Evolutionary conservation across 2,329 filamentous ascomycete genomes (phyloP), one percentile per base, ranked within the genome.

Genomic region (Fusarium nelsonii): DNA sequence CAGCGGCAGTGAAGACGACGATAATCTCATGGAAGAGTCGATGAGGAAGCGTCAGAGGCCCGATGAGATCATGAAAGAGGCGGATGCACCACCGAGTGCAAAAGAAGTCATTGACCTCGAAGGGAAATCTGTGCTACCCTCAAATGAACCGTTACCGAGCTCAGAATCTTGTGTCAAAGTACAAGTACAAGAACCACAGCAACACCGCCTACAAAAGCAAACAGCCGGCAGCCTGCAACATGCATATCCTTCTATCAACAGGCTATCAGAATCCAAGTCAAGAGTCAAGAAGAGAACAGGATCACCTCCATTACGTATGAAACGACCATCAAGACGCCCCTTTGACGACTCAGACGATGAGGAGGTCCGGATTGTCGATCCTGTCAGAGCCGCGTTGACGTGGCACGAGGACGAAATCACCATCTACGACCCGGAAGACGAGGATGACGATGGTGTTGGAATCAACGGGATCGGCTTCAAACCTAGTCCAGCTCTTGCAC

Each of bases 401-500:
- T 91, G 89, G 89, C 88, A 88, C 71, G 87, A 90, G 68, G 85
- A 90, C 69, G 89, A 91, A 74, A 91, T 91, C 63, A 91, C 89
- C 3, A 82, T 90, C 30, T 89, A 90, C 75, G 86, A 90, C 69
- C 86, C 88, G 1, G 81, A 88, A 40, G 89, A 91, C 73, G 83
- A 86, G 65, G 88, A 91, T 66, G 89, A 91, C 72, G 89, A 91
- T 73, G 89, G 89, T 51, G 87, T 85, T 5, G 89, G 89, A 23
- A 87, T 91, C 73, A 90, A 91, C 74, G 89, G 89, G 7, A 87
- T 91, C 63, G 89, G 89, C 1, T 91, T 91, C 78, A 87, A 84
- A 71, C 88, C 89, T 3, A 90, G 88, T 0, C 82, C 88, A 8
- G 87, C 87, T 20, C 81, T 90, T 44, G 88, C 88, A 8, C 84